A percentile compares a stretch with the other conserved stretches of the same genome.
Evolutionary conservation across 306 rosid genomes (phyloP).

Genomic region (Castanea mollissima): DNA sequence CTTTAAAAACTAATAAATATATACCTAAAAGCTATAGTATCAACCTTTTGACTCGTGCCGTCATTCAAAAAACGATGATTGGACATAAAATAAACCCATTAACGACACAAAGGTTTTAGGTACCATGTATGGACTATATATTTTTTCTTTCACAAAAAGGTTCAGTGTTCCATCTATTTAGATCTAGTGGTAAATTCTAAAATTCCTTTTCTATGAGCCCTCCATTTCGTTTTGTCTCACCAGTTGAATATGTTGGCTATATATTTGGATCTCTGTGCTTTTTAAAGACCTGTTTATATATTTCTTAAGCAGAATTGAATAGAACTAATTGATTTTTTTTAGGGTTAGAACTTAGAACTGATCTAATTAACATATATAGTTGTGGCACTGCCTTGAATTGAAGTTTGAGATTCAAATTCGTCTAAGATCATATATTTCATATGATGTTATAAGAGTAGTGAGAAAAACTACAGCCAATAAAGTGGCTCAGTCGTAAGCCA

Average conservation of each 20-base stretch:
- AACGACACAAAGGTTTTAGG: neutral
- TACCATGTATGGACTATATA: constrained; percentile 3
- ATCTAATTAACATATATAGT: too few species aligned
- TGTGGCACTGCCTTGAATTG: too few species aligned
- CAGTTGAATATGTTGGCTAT: neutral
- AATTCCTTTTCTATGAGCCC: neutral
- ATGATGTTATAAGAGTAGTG: too few species aligned
- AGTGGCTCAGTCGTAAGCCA: too few species aligned
- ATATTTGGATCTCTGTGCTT: neutral
- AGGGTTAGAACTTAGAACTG: too few species aligned
- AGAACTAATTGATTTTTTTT: neutral
- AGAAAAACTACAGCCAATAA: too few species aligned
- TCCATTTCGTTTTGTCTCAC: neutral
- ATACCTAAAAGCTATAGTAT: neutral
- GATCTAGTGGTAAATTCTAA: neutral
- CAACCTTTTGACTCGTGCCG: constrained; percentile 16
- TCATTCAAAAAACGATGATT: neutral
- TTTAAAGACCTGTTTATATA: neutral
- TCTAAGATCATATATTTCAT: too few species aligned
- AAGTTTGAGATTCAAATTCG: too few species aligned
- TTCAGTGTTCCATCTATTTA: neutral
- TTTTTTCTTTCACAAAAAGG: neutral
- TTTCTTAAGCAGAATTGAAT: neutral
- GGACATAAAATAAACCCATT: neutral
- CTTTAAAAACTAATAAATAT: neutral